phyloP scores from a whole-genome alignment of 2,329 filamentous ascomycete genomes.

The Gremmenia infestans region DNA sequence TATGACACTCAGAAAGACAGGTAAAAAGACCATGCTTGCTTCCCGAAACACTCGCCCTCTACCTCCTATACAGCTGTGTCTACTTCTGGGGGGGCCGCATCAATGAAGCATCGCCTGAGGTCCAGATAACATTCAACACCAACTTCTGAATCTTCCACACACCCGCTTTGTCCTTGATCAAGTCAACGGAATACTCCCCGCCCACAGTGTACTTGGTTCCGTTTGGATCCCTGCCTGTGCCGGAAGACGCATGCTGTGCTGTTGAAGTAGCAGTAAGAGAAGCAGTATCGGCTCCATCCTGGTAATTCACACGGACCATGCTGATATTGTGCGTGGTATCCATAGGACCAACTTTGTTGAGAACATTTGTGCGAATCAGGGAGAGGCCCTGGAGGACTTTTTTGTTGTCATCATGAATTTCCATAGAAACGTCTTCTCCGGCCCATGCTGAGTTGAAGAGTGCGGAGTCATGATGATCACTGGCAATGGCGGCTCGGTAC shows the following conservation, averaged over 20 bases:
- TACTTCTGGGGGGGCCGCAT: neutral
- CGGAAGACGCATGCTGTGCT: constrained; percentile 28
- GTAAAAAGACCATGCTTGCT: too few relatives aligned
- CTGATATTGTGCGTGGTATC: constrained; percentile 32
- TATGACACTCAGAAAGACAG: too few relatives aligned
- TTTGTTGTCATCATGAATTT: neutral
- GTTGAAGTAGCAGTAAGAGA: constrained; percentile 23
- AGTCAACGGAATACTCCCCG: constrained; percentile 28
- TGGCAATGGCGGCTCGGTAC: constrained; percentile 22
- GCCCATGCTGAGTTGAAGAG: constrained; percentile 23
- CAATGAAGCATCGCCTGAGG: constrained; percentile 24
- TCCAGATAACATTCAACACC: constrained; percentile 31
- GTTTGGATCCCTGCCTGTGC: constrained; percentile 25
- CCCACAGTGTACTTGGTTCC: constrained; percentile 25
- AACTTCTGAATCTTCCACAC: constrained; percentile 34
- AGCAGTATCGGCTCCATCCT: constrained; percentile 26
- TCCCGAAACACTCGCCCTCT: too few relatives aligned
- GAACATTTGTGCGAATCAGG: constrained; percentile 11
- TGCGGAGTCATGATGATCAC: constrained; percentile 20
- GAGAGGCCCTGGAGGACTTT: constrained; percentile 5
- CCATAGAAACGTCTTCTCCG: constrained; percentile 12
- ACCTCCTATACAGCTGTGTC: too few relatives aligned
- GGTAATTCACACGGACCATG: constrained; percentile 28
- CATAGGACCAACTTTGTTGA: constrained; percentile 18
- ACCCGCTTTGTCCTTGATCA: constrained; percentile 29